Conservation (phyloP, 2,329 filamentous ascomycete genomes). For the Diplodia intermedia region DNA sequence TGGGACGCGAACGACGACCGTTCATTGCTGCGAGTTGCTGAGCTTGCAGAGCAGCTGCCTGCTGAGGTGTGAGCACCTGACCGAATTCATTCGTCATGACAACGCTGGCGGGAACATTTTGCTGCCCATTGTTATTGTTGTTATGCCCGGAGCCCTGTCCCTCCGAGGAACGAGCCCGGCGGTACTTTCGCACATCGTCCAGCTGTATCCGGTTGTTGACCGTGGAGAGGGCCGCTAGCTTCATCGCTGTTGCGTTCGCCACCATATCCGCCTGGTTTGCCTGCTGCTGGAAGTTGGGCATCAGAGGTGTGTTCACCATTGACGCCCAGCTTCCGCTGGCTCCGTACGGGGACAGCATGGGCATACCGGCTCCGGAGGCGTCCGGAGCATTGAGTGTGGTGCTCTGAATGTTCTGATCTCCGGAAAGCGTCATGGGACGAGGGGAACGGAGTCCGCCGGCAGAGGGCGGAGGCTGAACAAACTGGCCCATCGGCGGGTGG, state of each 20-base stretch:
- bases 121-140: constrained; percentile 58
- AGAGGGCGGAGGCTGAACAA: constrained; percentile 76
- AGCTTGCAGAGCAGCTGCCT: constrained; percentile 61
- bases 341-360: constrained; percentile 83
- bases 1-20: constrained; percentile 83
- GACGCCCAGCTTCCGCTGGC: constrained; percentile 96
- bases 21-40: constrained; percentile 86
- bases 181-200: constrained; percentile 96
- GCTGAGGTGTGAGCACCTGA: constrained; percentile 74
- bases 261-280: constrained; percentile 92
- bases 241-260: constrained; percentile 98
- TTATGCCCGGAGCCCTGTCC: constrained; percentile 66
- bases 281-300: constrained; percentile 74
- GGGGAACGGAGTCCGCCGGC: constrained; percentile 78
- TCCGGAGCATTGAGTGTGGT: constrained; percentile 81
- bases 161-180: constrained; percentile 87
- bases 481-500: constrained; percentile 83
- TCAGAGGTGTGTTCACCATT: constrained; percentile 97
- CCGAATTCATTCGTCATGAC: constrained; percentile 96
- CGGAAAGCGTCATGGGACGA: constrained; percentile 70
- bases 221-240: constrained; percentile 92
- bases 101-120: constrained; percentile 64
- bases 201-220: constrained; percentile 98
- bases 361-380: constrained; percentile 72
- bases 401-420: constrained; percentile 76